phyloP scores from a whole-genome alignment of 352 stramenopile species.

The Pythium biforme region DNA sequence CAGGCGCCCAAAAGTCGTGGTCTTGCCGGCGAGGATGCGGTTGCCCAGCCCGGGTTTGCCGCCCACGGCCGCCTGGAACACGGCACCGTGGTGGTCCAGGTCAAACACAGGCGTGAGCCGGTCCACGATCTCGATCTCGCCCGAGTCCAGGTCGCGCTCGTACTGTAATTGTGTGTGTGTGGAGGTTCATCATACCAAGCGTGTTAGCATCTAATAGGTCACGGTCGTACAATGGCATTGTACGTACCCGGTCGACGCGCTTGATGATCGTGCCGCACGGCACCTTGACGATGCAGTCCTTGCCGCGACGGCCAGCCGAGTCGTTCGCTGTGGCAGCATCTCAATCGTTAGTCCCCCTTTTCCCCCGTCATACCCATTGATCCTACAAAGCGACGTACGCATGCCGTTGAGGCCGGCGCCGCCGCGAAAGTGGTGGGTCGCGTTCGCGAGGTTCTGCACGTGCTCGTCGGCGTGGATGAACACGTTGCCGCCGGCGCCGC shows the following conservation, averaged over 20 bases:
- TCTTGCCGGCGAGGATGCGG: slow-evolving; percentile 81
- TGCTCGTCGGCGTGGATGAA: slow-evolving; percentile 68
- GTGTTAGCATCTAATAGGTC: not conserved
- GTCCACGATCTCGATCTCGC: slow-evolving; percentile 82
- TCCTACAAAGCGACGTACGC: slow-evolving; percentile 44
- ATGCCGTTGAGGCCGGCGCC: slow-evolving; percentile 79
- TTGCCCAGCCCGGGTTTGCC: slow-evolving; percentile 86
- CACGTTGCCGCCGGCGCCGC: slow-evolving; percentile 80
- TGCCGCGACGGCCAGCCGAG: slow-evolving; percentile 68
- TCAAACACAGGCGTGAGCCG: slow-evolving; percentile 74
- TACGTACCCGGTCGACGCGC: slow-evolving; percentile 72
- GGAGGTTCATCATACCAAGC: not conserved
- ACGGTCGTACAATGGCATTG: not conserved
- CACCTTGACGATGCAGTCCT: slow-evolving; percentile 79
- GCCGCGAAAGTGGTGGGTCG: slow-evolving; percentile 84
- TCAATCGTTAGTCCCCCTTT: too few relatives aligned
- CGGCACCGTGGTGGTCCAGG: slow-evolving; percentile 66
- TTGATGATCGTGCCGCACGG: slow-evolving; percentile 87
- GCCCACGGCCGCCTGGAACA: slow-evolving; percentile 72
- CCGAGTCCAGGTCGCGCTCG: slow-evolving; percentile 69
- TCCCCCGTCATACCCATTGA: not conserved
- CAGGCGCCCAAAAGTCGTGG: slow-evolving; percentile 74
- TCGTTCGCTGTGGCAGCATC: slow-evolving; percentile 58
- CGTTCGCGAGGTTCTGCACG: slow-evolving; percentile 82
- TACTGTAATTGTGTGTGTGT: too few relatives aligned